A percentile compares a stretch with the other conserved stretches of the same genome.
phyloP scores from a whole-genome alignment of 2,329 filamentous ascomycete species.

The Phialocephala subalpina region DNA sequence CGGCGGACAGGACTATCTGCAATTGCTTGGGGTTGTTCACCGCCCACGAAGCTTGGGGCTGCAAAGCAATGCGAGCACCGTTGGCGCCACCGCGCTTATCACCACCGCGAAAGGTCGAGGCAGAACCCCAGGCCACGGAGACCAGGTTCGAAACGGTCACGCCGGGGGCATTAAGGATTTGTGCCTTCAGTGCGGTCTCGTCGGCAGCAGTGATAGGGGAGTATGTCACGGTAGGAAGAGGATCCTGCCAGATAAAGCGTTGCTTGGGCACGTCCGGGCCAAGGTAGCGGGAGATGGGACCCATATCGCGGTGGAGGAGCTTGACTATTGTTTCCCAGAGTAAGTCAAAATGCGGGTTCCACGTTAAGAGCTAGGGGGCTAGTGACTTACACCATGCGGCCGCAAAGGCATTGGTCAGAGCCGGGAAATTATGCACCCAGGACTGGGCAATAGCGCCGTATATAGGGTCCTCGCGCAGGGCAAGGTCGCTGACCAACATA shows the following conservation, averaged over 20 bases:
- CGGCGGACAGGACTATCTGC: slow-evolving; percentile 36
- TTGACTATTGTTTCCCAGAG: slow-evolving; percentile 63
- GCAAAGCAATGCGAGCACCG: slow-evolving; percentile 77
- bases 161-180: slow-evolving; percentile 67
- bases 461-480: slow-evolving; percentile 73
- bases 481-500: slow-evolving; percentile 80
- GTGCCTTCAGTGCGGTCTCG: slow-evolving; percentile 69
- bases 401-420: slow-evolving; percentile 74
- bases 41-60: slow-evolving; percentile 75
- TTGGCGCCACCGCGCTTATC: slow-evolving; percentile 88
- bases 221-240: slow-evolving; percentile 61
- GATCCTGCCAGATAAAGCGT: slow-evolving; percentile 77
- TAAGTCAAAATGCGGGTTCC: neutral
- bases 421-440: slow-evolving; percentile 72
- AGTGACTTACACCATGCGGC: slow-evolving; percentile 68
- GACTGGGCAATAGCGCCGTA: slow-evolving; percentile 79
- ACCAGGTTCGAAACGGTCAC: slow-evolving; percentile 68
- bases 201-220: slow-evolving; percentile 59
- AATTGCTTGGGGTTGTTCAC: slow-evolving; percentile 79
- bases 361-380: neutral
- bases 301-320: slow-evolving; percentile 81
- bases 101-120: slow-evolving; percentile 74
- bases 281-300: slow-evolving; percentile 73
- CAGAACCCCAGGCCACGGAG: slow-evolving; percentile 72
- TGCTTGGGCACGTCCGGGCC: slow-evolving; percentile 78